Conservation (phyloP, 2,329 filamentous ascomycete genomes). For the Nothopassalora personata region DNA sequence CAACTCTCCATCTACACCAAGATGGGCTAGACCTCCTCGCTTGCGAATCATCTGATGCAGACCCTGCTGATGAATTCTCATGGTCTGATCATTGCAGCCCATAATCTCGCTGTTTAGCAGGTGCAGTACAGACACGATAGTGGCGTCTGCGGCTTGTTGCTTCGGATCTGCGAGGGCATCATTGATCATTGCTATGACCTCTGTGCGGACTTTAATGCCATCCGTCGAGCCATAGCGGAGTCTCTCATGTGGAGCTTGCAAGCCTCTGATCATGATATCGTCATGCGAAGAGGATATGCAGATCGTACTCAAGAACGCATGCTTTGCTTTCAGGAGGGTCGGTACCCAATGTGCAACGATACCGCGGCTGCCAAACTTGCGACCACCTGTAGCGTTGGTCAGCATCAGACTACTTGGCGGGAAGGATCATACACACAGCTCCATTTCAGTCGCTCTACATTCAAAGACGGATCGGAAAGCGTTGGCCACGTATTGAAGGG, state of each 20-base stretch:
- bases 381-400: conserved; percentile 15
- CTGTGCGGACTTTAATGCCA: conserved; percentile 20
- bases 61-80: conserved; percentile 27
- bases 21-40: conserved; percentile 27
- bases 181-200: conserved; percentile 27
- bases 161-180: conserved; percentile 24
- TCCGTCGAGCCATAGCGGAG: conserved; percentile 16
- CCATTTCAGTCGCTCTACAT: conserved; percentile 27
- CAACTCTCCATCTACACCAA: conserved; percentile 25
- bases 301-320: conserved; percentile 30
- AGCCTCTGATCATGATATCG: conserved; percentile 29
- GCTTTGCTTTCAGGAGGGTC: conserved; percentile 19
- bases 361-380: conserved; percentile 25
- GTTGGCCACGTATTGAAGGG: conserved; percentile 25
- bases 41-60: conserved; percentile 26
- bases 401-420: not conserved
- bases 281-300: conserved; percentile 31
- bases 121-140: conserved; percentile 31
- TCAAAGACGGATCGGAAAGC: conserved; percentile 17
- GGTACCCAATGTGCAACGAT: conserved; percentile 29
- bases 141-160: conserved; percentile 25
- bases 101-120: conserved; percentile 30
- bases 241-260: conserved; percentile 15
- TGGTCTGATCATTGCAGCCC: conserved; percentile 21
- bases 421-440: conserved; percentile 21